Evolutionary conservation across 371 early-diverging fungal species (phyloP).

Genomic region (Choanephora cucurbitarum): DNA sequence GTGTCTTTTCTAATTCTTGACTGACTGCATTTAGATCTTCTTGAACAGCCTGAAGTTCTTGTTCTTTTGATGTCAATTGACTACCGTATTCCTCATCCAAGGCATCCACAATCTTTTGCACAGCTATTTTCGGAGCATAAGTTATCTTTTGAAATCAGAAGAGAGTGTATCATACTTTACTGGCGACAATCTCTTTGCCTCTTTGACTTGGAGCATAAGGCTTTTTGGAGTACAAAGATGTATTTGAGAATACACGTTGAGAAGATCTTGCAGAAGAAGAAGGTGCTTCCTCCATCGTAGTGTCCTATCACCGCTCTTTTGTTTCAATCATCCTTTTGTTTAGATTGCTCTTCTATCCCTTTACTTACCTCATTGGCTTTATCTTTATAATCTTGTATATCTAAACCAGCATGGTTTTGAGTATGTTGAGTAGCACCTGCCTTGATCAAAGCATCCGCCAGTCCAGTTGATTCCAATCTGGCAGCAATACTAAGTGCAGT

Average conservation of each 20-base stretch:
- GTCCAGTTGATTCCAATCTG: slow-evolving; percentile 61
- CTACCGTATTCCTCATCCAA: slow-evolving; percentile 66
- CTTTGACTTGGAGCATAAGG: slow-evolving; percentile 42
- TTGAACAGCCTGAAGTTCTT: slow-evolving; percentile 63
- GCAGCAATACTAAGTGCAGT: slow-evolving; percentile 92
- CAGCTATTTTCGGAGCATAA: too few relatives aligned
- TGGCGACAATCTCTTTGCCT: slow-evolving; percentile 56
- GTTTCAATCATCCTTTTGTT: too few relatives aligned
- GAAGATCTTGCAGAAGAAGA: not conserved
- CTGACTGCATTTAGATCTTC: slow-evolving; percentile 62
- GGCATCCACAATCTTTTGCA: slow-evolving; percentile 72
- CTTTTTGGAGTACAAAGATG: slow-evolving; percentile 14
- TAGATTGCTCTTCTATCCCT: not conserved
- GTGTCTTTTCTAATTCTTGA: slow-evolving; percentile 65
- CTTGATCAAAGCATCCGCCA: slow-evolving; percentile 72
- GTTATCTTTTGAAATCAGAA: too few relatives aligned
- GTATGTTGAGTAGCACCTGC: slow-evolving; percentile 78
- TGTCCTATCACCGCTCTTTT: too few relatives aligned
- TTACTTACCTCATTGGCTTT: slow-evolving; percentile 11
- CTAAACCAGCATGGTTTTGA: slow-evolving; percentile 74
- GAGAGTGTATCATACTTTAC: too few relatives aligned
- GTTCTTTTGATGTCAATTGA: slow-evolving; percentile 62
- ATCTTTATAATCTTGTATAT: slow-evolving; percentile 54
- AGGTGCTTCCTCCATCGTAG: slow-evolving; percentile 15
- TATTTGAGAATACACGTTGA: not conserved